Evolutionary conservation across 768 basidiomycete genomes (phyloP), one percentile per base, ranked within the genome.

Genomic region (Macrolepiota albuminosa): DNA sequence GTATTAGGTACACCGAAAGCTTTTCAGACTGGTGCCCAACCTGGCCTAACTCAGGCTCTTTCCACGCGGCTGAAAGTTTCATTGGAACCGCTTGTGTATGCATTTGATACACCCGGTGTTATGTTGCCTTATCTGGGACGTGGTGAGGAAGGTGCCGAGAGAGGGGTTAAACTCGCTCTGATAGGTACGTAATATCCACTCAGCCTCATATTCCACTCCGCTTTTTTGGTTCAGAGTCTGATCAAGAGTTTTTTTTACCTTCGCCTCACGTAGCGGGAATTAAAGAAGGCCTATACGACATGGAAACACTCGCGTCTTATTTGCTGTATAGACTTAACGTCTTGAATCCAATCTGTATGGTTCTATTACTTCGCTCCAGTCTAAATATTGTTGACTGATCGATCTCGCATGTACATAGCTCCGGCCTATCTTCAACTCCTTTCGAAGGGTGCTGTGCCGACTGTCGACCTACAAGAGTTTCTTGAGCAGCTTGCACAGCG

Each of bases 111-210:
- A 9, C 97, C 97, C 2, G 97, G 97, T 2, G 91, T 98, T 50
- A 98, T 98, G 95, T 79, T 97, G 46, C 93, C 95, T 11, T 98
- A 89, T 75, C 81, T 98, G 34, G 97, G 97, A 1, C 84, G 79
- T 60, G 97, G 97, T 5, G 80, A 83, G 57, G 81, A 81, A 63
- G 96, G 94, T 18, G 88, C 93, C 54, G 97, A 99, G 73, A 81
- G 92, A 68, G 96, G 92, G 11, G 81, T 97, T 56, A 98, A 95
- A 73, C 83, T 98, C 24, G 95, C 93, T 51, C 76, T 98, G 59
- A 98, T 97, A 47, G 91, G 95, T 92, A 78, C 72, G 89, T 78
- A 72, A 76, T 57, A 61, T 52, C 55, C 61, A 58, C 49, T 16
- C 59, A 36, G 31, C n/a, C n/a, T 40, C 26, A 42, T 14, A 31